These are phyloP conservation scores for Leccinum truebloodii DNA, from an alignment of 768 basidiomycete species.

Conservation along the genomic window DNA sequence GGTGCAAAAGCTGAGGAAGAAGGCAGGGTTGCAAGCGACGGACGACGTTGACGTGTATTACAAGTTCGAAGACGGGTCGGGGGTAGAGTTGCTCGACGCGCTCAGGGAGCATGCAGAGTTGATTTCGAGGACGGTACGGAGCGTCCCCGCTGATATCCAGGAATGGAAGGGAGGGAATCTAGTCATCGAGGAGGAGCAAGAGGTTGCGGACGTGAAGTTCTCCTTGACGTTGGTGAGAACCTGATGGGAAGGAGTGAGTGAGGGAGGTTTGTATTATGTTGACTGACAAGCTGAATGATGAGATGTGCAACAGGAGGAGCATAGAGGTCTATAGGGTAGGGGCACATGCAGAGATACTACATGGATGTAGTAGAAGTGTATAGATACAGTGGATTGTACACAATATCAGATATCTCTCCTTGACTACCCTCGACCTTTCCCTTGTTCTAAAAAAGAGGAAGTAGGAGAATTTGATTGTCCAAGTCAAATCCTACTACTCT, in stretches of 20 bases:
- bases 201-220: slow-evolving; percentile 80
- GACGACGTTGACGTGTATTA: slow-evolving; percentile 93
- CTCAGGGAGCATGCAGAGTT: slow-evolving; percentile 66
- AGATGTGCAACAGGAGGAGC: not conserved
- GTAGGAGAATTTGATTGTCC: too few relatives aligned
- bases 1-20: slow-evolving; percentile 93
- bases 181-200: slow-evolving; percentile 85
- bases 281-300: not conserved
- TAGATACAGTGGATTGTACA: too few relatives aligned
- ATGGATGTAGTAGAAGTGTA: too few relatives aligned
- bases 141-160: slow-evolving; percentile 61
- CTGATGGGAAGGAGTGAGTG: slow-evolving; percentile 10
- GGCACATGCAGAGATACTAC: too few relatives aligned
- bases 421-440: too few relatives aligned
- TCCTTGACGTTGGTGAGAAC: slow-evolving; percentile 59
- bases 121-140: slow-evolving; percentile 74
- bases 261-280: not conserved
- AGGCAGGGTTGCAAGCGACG: slow-evolving; percentile 93
- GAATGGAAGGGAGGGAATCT: slow-evolving; percentile 50
- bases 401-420: too few relatives aligned
- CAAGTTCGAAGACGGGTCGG: slow-evolving; percentile 67
- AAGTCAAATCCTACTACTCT: too few relatives aligned
- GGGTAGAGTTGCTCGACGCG: slow-evolving; percentile 63
- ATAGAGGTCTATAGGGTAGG: too few relatives aligned
- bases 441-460: too few relatives aligned